These are phyloP conservation scores for Zea mays DNA, from an alignment of 176 grass and related monocot species.

Conservation along the genomic window DNA sequence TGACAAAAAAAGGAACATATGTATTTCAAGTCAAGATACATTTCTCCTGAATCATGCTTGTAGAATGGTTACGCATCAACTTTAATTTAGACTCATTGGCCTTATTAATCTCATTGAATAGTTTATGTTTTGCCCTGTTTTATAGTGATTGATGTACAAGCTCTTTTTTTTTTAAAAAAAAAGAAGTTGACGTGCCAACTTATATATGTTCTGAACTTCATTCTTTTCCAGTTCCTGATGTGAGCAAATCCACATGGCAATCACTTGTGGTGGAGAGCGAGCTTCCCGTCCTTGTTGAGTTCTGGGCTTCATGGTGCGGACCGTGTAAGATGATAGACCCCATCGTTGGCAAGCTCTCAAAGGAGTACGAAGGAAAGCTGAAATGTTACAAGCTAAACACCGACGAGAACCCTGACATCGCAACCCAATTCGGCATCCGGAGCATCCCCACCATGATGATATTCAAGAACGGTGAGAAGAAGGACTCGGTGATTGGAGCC, in stretches of 20 bases:
- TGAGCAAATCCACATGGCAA: constrained; percentile 69
- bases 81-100: neutral
- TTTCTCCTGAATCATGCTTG: neutral
- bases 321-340: constrained; percentile 88
- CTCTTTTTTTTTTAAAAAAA: too few species aligned
- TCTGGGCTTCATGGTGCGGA: constrained; percentile 94
- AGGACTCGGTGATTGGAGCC: constrained; percentile 73
- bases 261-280: constrained; percentile 57
- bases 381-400: constrained; percentile 87
- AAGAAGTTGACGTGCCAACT: too few species aligned
- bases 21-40: neutral
- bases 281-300: constrained; percentile 74
- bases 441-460: constrained; percentile 89
- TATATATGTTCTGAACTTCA: too few species aligned
- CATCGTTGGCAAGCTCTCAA: constrained; percentile 67
- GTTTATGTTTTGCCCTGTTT: neutral
- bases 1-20: neutral
- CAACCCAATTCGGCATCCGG: constrained; percentile 63
- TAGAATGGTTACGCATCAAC: neutral
- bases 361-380: constrained; percentile 81
- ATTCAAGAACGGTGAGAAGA: constrained; percentile 84
- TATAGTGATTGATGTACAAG: neutral
- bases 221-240: constrained; percentile 58
- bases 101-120: neutral
- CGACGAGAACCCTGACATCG: constrained; percentile 66